These are phyloP conservation scores for Isatis lusitanica DNA, from an alignment of 441 rosid genomes.

Conservation along the genomic window DNA sequence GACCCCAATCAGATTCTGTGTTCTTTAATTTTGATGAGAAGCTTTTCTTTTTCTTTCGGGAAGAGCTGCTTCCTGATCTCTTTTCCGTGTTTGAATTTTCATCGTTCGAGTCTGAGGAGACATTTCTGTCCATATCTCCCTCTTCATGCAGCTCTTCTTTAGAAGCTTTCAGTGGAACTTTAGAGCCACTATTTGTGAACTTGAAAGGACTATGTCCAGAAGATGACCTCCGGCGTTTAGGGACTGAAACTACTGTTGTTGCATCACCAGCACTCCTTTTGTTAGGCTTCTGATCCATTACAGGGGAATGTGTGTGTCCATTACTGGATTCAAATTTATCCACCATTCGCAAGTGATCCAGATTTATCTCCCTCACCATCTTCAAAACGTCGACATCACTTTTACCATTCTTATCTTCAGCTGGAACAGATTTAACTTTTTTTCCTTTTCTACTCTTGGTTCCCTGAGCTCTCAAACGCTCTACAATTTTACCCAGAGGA, in stretches of 20 bases:
- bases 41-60: constrained; percentile 47
- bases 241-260: constrained; percentile 62
- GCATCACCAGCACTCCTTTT: constrained; percentile 62
- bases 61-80: constrained; percentile 42
- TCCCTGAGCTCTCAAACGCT: constrained; percentile 70
- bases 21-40: constrained; percentile 43
- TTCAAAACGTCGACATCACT: constrained; percentile 83
- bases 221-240: constrained; percentile 72
- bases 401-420: constrained; percentile 54
- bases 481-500: constrained; percentile 80
- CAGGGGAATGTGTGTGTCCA: constrained; percentile 66
- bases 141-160: constrained; percentile 43
- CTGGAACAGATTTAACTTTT: constrained; percentile 50
- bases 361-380: constrained; percentile 92
- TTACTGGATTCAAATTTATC: constrained; percentile 79
- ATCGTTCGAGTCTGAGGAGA: constrained; percentile 42
- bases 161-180: constrained; percentile 38
- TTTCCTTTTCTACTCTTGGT: constrained; percentile 57
- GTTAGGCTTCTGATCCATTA: constrained; percentile 50
- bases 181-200: constrained; percentile 46
- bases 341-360: constrained; percentile 59
- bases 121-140: constrained; percentile 37
- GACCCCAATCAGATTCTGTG: constrained; percentile 50
- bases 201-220: constrained; percentile 58
- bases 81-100: constrained; percentile 38